phyloP scores from a whole-genome alignment of 441 rosid species.

The Hypseocharis bilobata region DNA sequence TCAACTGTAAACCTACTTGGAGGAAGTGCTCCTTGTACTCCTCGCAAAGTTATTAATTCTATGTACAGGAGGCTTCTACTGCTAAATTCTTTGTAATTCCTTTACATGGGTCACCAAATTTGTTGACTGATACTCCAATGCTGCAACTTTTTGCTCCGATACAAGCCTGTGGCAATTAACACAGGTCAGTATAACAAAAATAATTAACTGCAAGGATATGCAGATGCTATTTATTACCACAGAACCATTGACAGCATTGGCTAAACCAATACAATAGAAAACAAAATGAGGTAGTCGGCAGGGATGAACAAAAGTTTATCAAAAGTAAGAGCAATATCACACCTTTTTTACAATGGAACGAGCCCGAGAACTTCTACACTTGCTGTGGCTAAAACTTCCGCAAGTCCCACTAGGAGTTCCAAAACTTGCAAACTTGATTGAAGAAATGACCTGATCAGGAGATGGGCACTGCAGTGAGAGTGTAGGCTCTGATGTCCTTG shows the following conservation, averaged over 20 bases:
- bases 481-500: constrained; percentile 33
- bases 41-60: constrained; percentile 14
- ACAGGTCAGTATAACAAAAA: constrained; percentile 8
- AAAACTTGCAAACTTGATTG: constrained; percentile 71
- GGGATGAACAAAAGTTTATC: neutral
- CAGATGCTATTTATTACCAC: neutral
- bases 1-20: neutral
- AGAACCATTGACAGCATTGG: neutral
- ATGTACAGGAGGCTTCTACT: constrained; percentile 73
- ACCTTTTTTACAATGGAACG: constrained; percentile 67
- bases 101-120: constrained; percentile 70
- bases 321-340: neutral
- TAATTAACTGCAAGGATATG: neutral
- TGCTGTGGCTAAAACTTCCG: constrained; percentile 61
- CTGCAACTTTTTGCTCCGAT: constrained; percentile 64
- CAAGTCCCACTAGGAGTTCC: constrained; percentile 79
- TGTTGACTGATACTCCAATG: constrained; percentile 43
- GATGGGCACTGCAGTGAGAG: constrained; percentile 50
- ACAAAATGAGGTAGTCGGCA: neutral
- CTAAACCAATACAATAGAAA: neutral
- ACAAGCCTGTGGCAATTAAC: constrained; percentile 53
- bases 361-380: constrained; percentile 51
- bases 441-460: constrained; percentile 63
- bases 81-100: constrained; percentile 73
- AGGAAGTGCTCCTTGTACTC: constrained; percentile 1